Base-by-base conservation (phyloP, 2,329 filamentous ascomycete species). In the Ophiostoma himal-ulmi region DNA sequence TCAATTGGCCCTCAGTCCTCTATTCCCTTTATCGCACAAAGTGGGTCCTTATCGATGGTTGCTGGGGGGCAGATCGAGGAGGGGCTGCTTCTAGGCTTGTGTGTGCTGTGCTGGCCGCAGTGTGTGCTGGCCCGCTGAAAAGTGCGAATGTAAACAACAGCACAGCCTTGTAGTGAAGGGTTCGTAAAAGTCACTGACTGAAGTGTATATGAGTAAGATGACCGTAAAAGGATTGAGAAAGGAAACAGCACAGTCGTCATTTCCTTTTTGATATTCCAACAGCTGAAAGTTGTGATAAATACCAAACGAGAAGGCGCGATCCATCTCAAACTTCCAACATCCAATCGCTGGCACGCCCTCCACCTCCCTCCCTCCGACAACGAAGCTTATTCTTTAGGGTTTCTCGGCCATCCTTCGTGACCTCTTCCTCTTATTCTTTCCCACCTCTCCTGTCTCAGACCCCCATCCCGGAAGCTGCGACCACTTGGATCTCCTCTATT, bases 101-200 rank as follows among this genome's bases (percentile, higher is more conserved):
- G 22, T 22, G 26, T 36, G 34, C 41, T 34, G n/a, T 54, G 36
- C 22, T 69, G 69, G 69, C 48, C n/a, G 54, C 54, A 26, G 66
- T 62, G 41, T 65, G 37, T 36, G 37, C 17, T 20, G 52, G 39
- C n/a, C 13, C 37, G 57, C 57, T 62, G 26, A 62, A 65, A 64
- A 65, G 44, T 22, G 48, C 60, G 44, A 69, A 70, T 71, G 71
- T 71, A 71, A 71, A 71, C 71, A 65, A 39, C 62, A 39, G 14
- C 57, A 36, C 26, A 62, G 60, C 34, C 36, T 65, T 37, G 60
- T 10, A 64, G 26, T 36, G 20, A 22, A 44, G 39, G 14, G 48
- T 14, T 44, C 41, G 41, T 44, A 44, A 14, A 44, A 14, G 14
- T 4, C 41, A 54, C n/a, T 22, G 44, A 44, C 39, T 44, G 44